Evolutionary conservation across 805 yeast species (phyloP).

Genomic region (Starmerella sp.): DNA sequence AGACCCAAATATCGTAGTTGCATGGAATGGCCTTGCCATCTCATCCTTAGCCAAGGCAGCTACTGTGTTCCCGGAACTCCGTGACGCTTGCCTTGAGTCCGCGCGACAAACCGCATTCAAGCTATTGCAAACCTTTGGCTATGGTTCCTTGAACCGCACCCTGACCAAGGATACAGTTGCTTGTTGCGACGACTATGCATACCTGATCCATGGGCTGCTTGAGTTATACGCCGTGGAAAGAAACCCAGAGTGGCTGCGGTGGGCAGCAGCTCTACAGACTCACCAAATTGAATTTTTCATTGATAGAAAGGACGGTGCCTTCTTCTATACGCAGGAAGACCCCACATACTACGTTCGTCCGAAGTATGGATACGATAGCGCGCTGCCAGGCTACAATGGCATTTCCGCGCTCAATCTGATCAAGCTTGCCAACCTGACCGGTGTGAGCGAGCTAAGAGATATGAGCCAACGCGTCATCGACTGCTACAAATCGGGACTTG

Average conservation of each 20-base stretch:
- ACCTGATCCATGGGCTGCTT: slow-evolving; percentile 28
- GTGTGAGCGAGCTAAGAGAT: background rate
- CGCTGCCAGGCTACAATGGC: slow-evolving; percentile 32
- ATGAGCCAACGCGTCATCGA: slow-evolving; percentile 2
- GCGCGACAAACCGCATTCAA: background rate
- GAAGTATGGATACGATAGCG: slow-evolving; percentile 30
- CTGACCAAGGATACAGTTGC: background rate
- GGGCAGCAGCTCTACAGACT: slow-evolving; percentile 29
- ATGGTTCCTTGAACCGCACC: background rate
- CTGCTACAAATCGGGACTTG: background rate
- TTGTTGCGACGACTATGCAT: slow-evolving; percentile 31
- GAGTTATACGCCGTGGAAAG: slow-evolving; percentile 30
- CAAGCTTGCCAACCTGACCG: background rate
- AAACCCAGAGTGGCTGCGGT: slow-evolving; percentile 22
- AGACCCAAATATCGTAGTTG: background rate
- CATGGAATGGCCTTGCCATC: slow-evolving; percentile 23
- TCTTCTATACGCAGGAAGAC: slow-evolving; percentile 23
- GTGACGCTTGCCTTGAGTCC: background rate
- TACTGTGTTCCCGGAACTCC: slow-evolving; percentile 2
- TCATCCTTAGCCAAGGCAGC: slow-evolving; percentile 27
- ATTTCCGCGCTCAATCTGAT: slow-evolving; percentile 28
- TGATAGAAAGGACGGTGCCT: slow-evolving; percentile 29
- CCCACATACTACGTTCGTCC: slow-evolving; percentile 28
- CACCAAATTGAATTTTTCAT: slow-evolving; percentile 27
- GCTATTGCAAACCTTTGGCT: background rate